Base-by-base conservation (phyloP, 305 asterid genomes). In the Solanum aculeatissimum region DNA sequence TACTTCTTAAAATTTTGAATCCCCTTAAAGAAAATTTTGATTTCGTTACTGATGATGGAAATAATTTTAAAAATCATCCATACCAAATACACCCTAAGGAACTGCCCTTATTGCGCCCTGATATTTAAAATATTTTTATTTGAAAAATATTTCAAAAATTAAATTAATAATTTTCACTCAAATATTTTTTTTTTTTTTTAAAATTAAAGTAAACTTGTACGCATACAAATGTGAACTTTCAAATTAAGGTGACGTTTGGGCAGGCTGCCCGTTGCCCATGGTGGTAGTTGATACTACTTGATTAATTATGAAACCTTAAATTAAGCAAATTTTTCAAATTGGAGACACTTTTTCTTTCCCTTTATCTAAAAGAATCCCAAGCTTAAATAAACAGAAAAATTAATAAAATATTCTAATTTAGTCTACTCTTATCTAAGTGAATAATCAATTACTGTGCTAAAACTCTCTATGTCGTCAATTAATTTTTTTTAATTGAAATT, bases 221-320 rank as follows among this genome's bases (percentile, higher is more conserved):
- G 8, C 1, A 9, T 2, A 6, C 18, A 69, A 69, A 69, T 69
- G 77, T 38, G 15, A 69, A 38, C 27, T 38, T 69, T 69, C 27
- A 69, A 69, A 38, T 69, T 18, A 69, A 38, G 16, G 77, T 42
- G 51, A 29, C 71, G 70, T 88, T 29, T 47, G 90, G 92, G 87
- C 87, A 88, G 87, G 16, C 82, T 27, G 65, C 90, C 92, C 91
- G 90, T 87, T 87, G 91, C 91, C 92, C 89, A 11, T 29, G 54
- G 71, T 51, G 45, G 32, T 38, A 7, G 81, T 72, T 72, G 72
- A 85, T 87, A 32, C 38, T 32, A 32, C 38, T 32, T 32, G 38
- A 35, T 35, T 35, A 83, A 82, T 85, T 88, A 83, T 63, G 82
- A 83, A 62, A 77, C 85, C 87, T 84, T 91, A 83, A 88, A 71